A percentile compares a stretch with the other conserved stretches of the same genome.
Evolutionary conservation across 2,329 filamentous ascomycete species (phyloP).

Genomic region (Canariomyces notabilis): DNA sequence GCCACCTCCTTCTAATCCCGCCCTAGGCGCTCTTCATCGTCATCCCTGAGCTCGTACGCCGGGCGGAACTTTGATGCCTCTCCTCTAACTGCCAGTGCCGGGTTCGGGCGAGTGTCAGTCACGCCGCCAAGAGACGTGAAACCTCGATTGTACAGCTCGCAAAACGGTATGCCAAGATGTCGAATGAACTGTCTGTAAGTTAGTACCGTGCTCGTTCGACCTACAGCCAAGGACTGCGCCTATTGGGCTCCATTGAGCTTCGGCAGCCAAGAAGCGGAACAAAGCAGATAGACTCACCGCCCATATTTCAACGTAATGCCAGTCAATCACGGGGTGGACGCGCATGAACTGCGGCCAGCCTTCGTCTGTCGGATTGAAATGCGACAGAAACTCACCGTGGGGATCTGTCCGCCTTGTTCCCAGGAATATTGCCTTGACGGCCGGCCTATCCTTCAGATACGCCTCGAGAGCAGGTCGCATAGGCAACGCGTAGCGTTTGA

Average conservation of each 20-base stretch:
- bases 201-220: constrained; percentile 9
- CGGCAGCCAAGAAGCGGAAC: neutral
- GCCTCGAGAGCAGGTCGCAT: constrained; percentile 77
- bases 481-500: constrained; percentile 68
- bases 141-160: constrained; percentile 76
- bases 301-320: constrained; percentile 96
- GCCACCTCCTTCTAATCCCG: constrained; percentile 51
- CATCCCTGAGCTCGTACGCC: constrained; percentile 69
- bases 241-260: neutral
- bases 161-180: constrained; percentile 76
- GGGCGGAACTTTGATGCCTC: constrained; percentile 53
- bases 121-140: constrained; percentile 92
- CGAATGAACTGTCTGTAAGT: constrained; percentile 61
- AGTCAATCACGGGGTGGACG: constrained; percentile 93
- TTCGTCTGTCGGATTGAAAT: constrained; percentile 82
- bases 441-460: constrained; percentile 62
- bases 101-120: constrained; percentile 85
- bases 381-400: constrained; percentile 70
- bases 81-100: constrained; percentile 47
- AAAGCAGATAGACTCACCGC: constrained; percentile 54
- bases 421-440: constrained; percentile 75
- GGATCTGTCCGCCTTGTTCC: constrained; percentile 89
- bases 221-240: neutral
- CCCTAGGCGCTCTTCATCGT: constrained; percentile 74
- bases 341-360: constrained; percentile 93